Evolutionary conservation across 2,329 filamentous ascomycete genomes (phyloP).

Genomic region (Pyricularia sp.): DNA sequence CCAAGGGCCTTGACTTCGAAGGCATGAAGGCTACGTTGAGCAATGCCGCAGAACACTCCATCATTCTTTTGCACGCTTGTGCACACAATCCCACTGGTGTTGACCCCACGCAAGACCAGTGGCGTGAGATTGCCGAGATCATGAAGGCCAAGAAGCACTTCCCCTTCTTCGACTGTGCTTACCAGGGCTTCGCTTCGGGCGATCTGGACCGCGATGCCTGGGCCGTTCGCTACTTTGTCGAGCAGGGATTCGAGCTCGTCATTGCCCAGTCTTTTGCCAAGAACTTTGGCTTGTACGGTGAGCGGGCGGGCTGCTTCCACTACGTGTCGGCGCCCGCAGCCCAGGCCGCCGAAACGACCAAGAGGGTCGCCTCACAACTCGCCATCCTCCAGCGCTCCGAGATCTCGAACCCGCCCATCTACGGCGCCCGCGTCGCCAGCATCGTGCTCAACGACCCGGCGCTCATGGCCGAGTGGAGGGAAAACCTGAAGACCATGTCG

Average conservation of each 20-base stretch:
- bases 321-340: constrained; percentile 67
- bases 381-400: constrained; percentile 93
- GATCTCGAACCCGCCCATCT: constrained; percentile 93
- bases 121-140: constrained; percentile 76
- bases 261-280: constrained; percentile 94
- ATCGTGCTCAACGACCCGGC: constrained; percentile 72
- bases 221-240: constrained; percentile 90
- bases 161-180: constrained; percentile 96
- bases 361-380: constrained; percentile 74
- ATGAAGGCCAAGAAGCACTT: constrained; percentile 77
- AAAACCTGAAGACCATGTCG: constrained; percentile 85
- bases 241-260: constrained; percentile 81
- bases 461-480: constrained; percentile 87
- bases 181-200: constrained; percentile 95
- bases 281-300: constrained; percentile 95
- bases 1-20: constrained; percentile 83
- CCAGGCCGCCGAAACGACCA: constrained; percentile 49
- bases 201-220: constrained; percentile 76
- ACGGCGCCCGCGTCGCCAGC: constrained; percentile 83
- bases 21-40: constrained; percentile 71
- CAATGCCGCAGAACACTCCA: constrained; percentile 65
- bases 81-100: constrained; percentile 98
- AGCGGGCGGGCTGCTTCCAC: constrained; percentile 94
- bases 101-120: constrained; percentile 88
- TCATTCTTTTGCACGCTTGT: constrained; percentile 89